Evolutionary conservation across 805 yeast genomes (phyloP).

Genomic region (Wickerhamiella bombiphila): DNA sequence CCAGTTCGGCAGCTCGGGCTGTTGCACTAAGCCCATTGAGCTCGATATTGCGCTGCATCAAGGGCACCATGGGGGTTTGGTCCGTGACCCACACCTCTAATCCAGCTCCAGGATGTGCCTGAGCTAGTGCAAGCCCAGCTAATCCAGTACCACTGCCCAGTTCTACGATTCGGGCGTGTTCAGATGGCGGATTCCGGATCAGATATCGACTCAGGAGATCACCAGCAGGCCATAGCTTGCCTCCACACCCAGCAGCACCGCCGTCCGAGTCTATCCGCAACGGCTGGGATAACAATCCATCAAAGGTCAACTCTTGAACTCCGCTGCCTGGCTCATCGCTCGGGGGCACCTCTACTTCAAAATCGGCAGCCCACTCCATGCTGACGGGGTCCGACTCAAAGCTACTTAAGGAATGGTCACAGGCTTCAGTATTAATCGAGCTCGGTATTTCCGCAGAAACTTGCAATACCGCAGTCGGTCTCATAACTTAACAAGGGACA

Average conservation of each 20-base stretch:
- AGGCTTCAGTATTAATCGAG: no score
- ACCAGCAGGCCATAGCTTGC: slow-evolving; percentile 49
- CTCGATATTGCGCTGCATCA: slow-evolving; percentile 33
- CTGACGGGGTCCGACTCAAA: neutral
- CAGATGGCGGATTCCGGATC: slow-evolving; percentile 17
- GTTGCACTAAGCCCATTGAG: slow-evolving; percentile 26
- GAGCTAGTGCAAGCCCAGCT: slow-evolving; percentile 31
- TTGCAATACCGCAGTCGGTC: no score
- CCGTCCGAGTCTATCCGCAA: slow-evolving; percentile 39
- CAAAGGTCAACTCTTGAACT: slow-evolving; percentile 27
- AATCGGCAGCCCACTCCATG: neutral
- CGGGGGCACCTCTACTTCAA: slow-evolving; percentile 21
- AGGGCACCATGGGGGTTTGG: slow-evolving; percentile 32
- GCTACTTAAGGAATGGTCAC: no score
- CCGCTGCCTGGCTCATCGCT: slow-evolving; percentile 28
- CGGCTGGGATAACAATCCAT: slow-evolving; percentile 26
- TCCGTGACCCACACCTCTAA: slow-evolving; percentile 35
- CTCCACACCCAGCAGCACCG: slow-evolving; percentile 50
- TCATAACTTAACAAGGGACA: no score
- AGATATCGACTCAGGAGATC: slow-evolving; percentile 36
- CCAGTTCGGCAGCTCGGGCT: slow-evolving; percentile 31
- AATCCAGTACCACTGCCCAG: slow-evolving; percentile 48
- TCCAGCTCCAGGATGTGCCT: slow-evolving; percentile 19
- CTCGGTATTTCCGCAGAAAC: no score
- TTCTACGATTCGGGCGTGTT: slow-evolving; percentile 30